A percentile compares a stretch with the other conserved stretches of the same genome.
Evolutionary conservation across 1,284 basidiomycete genomes (phyloP).

Genomic region (Microbotryum intermedium): DNA sequence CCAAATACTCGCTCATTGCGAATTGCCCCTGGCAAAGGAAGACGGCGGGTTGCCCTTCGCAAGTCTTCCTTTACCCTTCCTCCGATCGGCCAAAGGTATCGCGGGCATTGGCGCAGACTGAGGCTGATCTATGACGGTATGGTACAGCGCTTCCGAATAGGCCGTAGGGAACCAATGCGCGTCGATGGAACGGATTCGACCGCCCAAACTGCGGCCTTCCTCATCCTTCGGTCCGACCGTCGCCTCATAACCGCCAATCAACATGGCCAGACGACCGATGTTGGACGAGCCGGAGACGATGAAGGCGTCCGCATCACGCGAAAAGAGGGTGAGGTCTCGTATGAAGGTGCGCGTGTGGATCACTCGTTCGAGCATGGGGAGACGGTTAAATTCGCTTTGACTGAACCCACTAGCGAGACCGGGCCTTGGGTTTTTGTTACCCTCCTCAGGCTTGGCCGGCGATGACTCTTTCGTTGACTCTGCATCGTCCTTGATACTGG

Average conservation of each 20-base stretch:
- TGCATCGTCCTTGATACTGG: not conserved
- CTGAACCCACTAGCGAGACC: constrained; percentile 4
- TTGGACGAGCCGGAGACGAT: constrained; percentile 30
- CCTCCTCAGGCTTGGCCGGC: not conserved
- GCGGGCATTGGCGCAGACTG: too few relatives aligned
- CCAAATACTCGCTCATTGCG: too few relatives aligned
- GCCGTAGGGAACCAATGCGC: constrained; percentile 18
- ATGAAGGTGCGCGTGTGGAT: constrained; percentile 22
- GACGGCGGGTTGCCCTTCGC: too few relatives aligned
- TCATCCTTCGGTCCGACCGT: not conserved
- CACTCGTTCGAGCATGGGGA: constrained; percentile 15
- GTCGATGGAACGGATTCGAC: constrained; percentile 17
- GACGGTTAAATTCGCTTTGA: constrained; percentile 23
- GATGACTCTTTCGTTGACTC: not conserved
- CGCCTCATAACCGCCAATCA: constrained; percentile 17
- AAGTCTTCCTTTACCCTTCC: too few relatives aligned
- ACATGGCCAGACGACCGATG: constrained; percentile 26
- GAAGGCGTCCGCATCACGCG: constrained; percentile 23
- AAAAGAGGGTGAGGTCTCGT: constrained; percentile 27
- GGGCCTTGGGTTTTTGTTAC: not conserved
- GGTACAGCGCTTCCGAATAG: constrained; percentile 14
- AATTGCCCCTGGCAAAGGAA: too few relatives aligned
- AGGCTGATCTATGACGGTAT: not conserved
- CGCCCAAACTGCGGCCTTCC: not conserved
- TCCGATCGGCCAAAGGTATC: too few relatives aligned